Evolutionary conservation across 768 basidiomycete genomes (phyloP).

Genomic region (Clitopilus passeckerianus): DNA sequence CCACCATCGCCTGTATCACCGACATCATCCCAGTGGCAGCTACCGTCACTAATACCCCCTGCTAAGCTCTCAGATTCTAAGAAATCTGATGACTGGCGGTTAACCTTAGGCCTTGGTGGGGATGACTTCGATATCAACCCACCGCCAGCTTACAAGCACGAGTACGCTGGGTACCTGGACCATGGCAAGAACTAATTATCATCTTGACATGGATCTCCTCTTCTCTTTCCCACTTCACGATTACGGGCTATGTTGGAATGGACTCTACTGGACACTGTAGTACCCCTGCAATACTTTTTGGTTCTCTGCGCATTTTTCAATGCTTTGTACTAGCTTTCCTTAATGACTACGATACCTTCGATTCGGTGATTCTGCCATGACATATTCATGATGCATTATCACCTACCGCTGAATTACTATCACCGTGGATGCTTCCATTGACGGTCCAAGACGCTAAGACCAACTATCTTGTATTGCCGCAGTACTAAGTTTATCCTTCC

Average conservation of each 20-base stretch:
- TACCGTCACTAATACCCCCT: not conserved
- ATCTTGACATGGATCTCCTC: not conserved
- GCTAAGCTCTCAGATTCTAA: not conserved
- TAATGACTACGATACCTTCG: not conserved
- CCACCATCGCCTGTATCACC: conserved; percentile 19
- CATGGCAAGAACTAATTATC: conserved; percentile 3
- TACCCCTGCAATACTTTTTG: not conserved
- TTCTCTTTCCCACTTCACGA: not conserved
- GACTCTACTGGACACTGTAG: not conserved
- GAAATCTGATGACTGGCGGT: not conserved
- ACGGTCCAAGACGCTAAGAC: too few species aligned
- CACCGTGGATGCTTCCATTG: not conserved
- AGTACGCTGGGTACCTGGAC: conserved; percentile 3
- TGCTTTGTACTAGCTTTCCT: not conserved
- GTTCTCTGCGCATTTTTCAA: not conserved
- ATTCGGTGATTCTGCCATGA: not conserved
- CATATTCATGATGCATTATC: not conserved
- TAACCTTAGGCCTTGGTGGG: conserved; percentile 1
- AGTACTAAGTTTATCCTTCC: not conserved
- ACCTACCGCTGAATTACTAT: not conserved
- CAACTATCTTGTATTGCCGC: too few species aligned
- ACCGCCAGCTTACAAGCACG: conserved; percentile 22
- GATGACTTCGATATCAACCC: conserved; percentile 13
- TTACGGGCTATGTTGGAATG: not conserved
- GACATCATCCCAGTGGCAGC: not conserved